Percentiles rank a stretch among this genome's conserved stretches.
Evolutionary conservation across 441 rosid species (phyloP).

Genomic region (Populus hybrid): DNA sequence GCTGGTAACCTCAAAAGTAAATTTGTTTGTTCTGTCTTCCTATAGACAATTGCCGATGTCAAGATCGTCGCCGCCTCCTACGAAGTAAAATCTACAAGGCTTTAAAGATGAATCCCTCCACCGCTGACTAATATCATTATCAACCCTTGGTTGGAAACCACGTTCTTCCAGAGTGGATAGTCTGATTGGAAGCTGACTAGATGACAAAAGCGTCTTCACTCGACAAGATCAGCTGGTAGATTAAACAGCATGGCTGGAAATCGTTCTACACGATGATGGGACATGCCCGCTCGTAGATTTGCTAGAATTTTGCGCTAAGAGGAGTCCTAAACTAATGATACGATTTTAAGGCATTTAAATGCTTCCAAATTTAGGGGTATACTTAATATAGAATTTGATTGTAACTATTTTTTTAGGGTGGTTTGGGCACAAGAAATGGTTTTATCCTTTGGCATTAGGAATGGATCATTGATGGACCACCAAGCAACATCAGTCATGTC

Average conservation of each 20-base stretch:
- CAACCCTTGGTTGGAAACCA: background rate
- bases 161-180: background rate
- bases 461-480: background rate
- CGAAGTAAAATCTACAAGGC: background rate
- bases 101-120: background rate
- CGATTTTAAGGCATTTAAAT: background rate
- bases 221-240: background rate
- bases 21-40: background rate
- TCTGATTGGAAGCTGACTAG: background rate
- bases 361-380: background rate
- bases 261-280: background rate
- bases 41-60: background rate
- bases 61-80: background rate
- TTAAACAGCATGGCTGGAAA: background rate
- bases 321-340: background rate
- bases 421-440: background rate
- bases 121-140: background rate
- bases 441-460: background rate
- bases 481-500: background rate
- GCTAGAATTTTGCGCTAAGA: background rate
- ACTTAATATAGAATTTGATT: background rate
- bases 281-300: background rate
- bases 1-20: background rate
- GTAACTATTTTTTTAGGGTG: too few relatives aligned
- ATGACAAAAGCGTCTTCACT: background rate